phyloP scores from a whole-genome alignment of 768 basidiomycete species.

The Mycena belliarum region DNA sequence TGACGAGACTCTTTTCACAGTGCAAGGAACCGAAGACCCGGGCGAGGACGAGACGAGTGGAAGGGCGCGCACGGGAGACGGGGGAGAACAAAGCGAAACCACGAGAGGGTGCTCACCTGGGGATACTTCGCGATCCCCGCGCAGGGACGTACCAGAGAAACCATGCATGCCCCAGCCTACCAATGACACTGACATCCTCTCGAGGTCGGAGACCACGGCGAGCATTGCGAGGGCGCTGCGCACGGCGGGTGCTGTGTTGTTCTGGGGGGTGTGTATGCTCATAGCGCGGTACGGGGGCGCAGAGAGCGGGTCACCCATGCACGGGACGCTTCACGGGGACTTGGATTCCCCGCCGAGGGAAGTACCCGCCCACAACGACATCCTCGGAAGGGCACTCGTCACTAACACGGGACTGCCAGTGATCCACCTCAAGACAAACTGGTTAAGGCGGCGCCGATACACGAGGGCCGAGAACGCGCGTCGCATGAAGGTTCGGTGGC shows the following conservation, averaged over 20 bases:
- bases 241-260: not conserved
- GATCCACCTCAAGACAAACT: not conserved
- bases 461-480: not conserved
- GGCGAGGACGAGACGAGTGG: too few relatives aligned
- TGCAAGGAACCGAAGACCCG: too few relatives aligned
- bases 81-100: too few relatives aligned
- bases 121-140: slow-evolving; percentile 1
- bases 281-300: slow-evolving; percentile 8
- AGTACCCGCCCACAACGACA: not conserved
- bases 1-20: too few relatives aligned
- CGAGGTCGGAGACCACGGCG: not conserved
- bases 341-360: slow-evolving; percentile 10
- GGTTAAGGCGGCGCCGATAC: not conserved
- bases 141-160: slow-evolving; percentile 7
- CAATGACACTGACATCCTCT: too few relatives aligned
- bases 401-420: slow-evolving; percentile 1
- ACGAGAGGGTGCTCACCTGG: too few relatives aligned
- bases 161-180: too few relatives aligned
- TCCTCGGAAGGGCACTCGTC: not conserved
- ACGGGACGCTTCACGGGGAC: slow-evolving; percentile 8
- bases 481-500: not conserved
- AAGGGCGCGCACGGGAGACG: too few relatives aligned
- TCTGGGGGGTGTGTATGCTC: not conserved
- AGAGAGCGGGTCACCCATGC: not conserved
- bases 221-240: not conserved